phyloP scores from a whole-genome alignment of 192 early-diverging fungal species.

The Gryganskiella cystojenkinii region DNA sequence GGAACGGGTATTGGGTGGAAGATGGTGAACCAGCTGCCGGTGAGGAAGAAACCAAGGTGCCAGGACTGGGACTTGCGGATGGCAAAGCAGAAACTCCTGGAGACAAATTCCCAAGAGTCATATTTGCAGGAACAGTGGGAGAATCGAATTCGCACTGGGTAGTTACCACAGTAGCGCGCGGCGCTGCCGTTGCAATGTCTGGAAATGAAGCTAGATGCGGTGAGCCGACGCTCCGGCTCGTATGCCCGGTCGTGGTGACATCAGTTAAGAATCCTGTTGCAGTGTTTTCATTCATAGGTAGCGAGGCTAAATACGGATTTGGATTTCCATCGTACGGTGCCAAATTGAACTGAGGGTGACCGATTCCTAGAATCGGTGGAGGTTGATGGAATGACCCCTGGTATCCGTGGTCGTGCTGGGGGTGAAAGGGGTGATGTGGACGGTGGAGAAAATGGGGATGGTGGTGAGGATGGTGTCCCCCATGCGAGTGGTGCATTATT shows the following conservation, averaged over 20 bases:
- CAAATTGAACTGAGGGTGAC: conserved; percentile 28
- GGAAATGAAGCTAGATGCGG: conserved; percentile 10
- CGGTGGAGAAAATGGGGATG: conserved; percentile 35
- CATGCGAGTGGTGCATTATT: conserved; percentile 33
- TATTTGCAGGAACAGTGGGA: too few relatives aligned
- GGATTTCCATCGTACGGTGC: conserved; percentile 12
- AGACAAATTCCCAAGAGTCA: too few relatives aligned
- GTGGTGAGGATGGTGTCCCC: conserved; percentile 49
- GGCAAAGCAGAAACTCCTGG: background rate
- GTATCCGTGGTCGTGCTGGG: conserved; percentile 28
- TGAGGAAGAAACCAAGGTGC: background rate
- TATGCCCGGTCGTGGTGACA: too few relatives aligned
- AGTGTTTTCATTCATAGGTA: too few relatives aligned
- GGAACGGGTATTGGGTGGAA: conserved; percentile 31
- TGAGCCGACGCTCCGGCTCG: too few relatives aligned
- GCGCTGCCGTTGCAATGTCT: background rate
- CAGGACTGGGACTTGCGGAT: background rate
- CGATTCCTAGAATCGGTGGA: conserved; percentile 23
- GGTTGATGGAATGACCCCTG: conserved; percentile 39
- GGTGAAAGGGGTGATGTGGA: conserved; percentile 26
- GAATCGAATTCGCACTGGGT: too few relatives aligned
- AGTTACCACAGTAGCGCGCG: too few relatives aligned
- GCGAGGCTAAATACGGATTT: too few relatives aligned
- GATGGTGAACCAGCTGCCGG: background rate
- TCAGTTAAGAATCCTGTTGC: conserved; percentile 9